A percentile compares a stretch with the other conserved stretches of the same genome.
These are phyloP conservation scores for Salvia miltiorrhiza DNA, from an alignment of 257 asterid genomes.

Conservation along the genomic window DNA sequence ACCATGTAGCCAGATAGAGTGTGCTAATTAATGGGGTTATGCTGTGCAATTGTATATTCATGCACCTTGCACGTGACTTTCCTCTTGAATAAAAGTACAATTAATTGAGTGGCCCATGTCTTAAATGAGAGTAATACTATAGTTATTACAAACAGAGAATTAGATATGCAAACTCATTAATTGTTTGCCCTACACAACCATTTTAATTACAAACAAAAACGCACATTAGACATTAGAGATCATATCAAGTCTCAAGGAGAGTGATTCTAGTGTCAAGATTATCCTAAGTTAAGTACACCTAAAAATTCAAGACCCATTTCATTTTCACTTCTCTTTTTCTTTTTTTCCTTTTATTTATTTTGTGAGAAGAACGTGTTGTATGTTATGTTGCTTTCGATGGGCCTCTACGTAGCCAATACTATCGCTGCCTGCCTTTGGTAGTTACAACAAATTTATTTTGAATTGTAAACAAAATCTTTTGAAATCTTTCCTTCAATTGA, in stretches of 20 bases:
- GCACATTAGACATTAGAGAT: no score
- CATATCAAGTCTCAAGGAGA: not conserved
- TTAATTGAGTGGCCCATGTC: slow-evolving; percentile 8
- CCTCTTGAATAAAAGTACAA: not conserved
- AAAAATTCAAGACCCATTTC: slow-evolving; percentile 11
- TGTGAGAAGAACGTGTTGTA: not conserved
- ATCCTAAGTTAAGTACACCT: not conserved
- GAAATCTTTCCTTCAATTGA: no score
- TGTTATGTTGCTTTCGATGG: no score
- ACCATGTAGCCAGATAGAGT: not conserved
- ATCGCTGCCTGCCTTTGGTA: slow-evolving; percentile 14
- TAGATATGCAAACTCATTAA: not conserved
- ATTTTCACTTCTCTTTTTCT: not conserved
- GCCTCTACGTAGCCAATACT: not conserved
- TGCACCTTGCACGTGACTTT: slow-evolving; percentile 19
- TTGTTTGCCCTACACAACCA: slow-evolving; percentile 3
- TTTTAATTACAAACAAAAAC: slow-evolving; percentile 12
- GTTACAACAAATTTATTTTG: slow-evolving; percentile 8
- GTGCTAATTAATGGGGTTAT: not conserved
- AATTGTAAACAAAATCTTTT: no score
- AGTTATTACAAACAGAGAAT: not conserved
- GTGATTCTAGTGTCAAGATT: not conserved
- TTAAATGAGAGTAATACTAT: not conserved
- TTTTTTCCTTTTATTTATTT: not conserved
- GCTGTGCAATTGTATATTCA: not conserved